Evolutionary conservation across 1,284 basidiomycete genomes (phyloP).

Genomic region (Heterobasidion irregulare): DNA sequence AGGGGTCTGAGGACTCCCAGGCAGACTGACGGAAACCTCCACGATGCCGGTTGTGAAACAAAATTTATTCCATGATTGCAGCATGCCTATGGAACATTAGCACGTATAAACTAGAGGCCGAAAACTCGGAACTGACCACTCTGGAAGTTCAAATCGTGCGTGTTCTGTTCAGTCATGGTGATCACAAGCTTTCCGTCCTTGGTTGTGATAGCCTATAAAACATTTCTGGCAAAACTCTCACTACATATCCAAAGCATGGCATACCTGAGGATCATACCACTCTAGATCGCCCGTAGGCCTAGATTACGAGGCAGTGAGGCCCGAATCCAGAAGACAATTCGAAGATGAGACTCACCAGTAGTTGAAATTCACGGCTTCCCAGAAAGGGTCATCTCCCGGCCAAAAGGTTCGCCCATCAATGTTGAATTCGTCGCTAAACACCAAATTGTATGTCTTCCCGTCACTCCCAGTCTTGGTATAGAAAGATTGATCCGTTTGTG

Average conservation of each 20-base stretch:
- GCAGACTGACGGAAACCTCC: constrained; percentile 74
- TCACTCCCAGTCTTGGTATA: constrained; percentile 52
- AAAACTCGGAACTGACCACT: constrained; percentile 43
- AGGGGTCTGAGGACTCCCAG: constrained; percentile 60
- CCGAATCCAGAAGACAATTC: constrained; percentile 12
- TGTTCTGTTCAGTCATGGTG: constrained; percentile 53
- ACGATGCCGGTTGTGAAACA: constrained; percentile 93
- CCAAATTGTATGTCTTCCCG: constrained; percentile 70
- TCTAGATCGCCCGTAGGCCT: constrained; percentile 67
- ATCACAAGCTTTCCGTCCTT: constrained; percentile 69
- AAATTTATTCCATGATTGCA: constrained; percentile 84
- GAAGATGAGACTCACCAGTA: constrained; percentile 45
- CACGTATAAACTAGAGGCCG: neutral
- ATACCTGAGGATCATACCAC: constrained; percentile 9
- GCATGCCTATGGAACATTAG: constrained; percentile 42
- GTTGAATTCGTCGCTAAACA: constrained; percentile 93
- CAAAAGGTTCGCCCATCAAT: constrained; percentile 69
- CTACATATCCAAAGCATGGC: neutral
- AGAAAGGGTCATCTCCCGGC: constrained; percentile 73
- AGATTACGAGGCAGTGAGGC: constrained; percentile 24
- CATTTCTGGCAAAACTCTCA: neutral
- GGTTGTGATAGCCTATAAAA: constrained; percentile 55
- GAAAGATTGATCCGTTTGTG: constrained; percentile 16
- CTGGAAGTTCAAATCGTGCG: constrained; percentile 70
- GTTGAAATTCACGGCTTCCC: constrained; percentile 67